Evolutionary conservation across 305 asterid genomes (phyloP).

Genomic region (Fraxinus baroniana): DNA sequence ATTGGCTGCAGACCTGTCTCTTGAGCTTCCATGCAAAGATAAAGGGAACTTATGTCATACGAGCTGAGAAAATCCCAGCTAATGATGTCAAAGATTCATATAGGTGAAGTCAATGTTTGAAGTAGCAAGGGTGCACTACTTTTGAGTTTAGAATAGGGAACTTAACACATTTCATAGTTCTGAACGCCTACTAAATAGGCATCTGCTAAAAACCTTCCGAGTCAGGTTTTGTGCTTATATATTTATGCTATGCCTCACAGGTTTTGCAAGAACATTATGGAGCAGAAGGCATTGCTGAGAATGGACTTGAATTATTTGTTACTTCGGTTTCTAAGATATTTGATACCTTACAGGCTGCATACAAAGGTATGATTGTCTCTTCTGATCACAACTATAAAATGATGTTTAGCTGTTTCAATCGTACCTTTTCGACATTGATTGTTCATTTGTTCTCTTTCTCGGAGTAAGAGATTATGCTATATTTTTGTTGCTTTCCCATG

Average conservation of each 20-base stretch:
- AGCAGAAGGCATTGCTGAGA: conserved; percentile 50
- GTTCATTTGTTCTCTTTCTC: neutral
- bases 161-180: neutral
- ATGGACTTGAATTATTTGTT: conserved; percentile 63
- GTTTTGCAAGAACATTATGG: conserved; percentile 69
- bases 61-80: neutral
- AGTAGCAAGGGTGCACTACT: conserved; percentile 3
- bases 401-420: neutral
- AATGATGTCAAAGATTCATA: neutral
- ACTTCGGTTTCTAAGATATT: conserved; percentile 65
- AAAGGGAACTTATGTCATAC: neutral
- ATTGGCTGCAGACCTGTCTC: neutral
- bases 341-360: conserved; percentile 55
- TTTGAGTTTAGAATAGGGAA: conserved; percentile 8
- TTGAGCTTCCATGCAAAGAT: neutral
- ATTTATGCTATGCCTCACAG: conserved; percentile 37
- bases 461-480: neutral
- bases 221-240: conserved; percentile 18
- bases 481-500: neutral
- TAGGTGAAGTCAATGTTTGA: neutral
- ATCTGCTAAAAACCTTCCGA: conserved; percentile 14
- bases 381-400: neutral
- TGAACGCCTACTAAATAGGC: neutral
- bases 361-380: conserved; percentile 48
- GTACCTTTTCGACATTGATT: neutral